Evolutionary conservation across 768 basidiomycete genomes (phyloP), one percentile per base, ranked within the genome.

Genomic region (Serendipita sp.): DNA sequence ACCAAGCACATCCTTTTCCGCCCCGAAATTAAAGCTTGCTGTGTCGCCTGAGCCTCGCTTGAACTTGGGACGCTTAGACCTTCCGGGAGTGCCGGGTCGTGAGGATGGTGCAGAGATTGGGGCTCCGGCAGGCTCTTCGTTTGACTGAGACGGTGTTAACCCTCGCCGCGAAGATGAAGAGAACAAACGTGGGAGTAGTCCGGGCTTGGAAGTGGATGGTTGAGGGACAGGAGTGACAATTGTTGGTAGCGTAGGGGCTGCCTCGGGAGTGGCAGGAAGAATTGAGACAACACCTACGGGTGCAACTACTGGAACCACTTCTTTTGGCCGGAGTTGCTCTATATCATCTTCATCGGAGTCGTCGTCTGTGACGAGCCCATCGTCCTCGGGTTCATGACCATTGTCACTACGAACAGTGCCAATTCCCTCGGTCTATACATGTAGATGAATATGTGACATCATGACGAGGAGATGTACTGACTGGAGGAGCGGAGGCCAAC

Each of bases 1-100:
- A 63, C 95, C 95, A 1, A 95, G 74, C 42, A 96, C 85, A 69
- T 97, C 94, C 68, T 90, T 85, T 3, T 75, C 78, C 0, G 83
- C 77, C 17, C 79, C 80, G 64, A 90, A 81, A 70, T 85, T 84
- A 71, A 76, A 86, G 24, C 64, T 70, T 2, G 68, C 68, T 51
- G 68, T 78, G 58, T 68, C 61, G 2, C 67, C 67, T 74, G 76
- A 79, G 1, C 74, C 73, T 60, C 73, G 73, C 61, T 73, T 71
- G 63, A 80, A 75, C 64, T 71, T 74, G 43, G 69, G 70, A 70
- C 74, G 76, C 64, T 68, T 73, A 33, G 53, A 17, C 63, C 38
- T 31, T 60, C 56, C 62, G 38, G 26, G 16, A 41, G 64, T 63
- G 66, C 16, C 70, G 16, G 44, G 41, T 30, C 33, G 26, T 42